Evolutionary conservation across 2,329 filamentous ascomycete genomes (phyloP).

Genomic region (Dothistroma septosporum): DNA sequence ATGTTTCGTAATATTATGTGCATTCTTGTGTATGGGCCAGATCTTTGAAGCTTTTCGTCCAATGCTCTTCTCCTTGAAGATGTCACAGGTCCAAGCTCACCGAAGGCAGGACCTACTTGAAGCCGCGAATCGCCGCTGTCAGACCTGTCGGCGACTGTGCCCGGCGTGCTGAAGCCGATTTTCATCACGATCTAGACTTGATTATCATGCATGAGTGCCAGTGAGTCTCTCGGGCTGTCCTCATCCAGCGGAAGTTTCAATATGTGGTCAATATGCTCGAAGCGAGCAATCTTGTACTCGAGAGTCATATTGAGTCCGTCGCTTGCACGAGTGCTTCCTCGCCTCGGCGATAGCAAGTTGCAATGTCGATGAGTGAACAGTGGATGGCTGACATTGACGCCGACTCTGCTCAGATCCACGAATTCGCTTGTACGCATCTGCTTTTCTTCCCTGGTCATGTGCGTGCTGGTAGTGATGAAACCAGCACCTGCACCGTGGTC

Average conservation of each 20-base stretch:
- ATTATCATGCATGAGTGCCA: neutral
- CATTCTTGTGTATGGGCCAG: neutral
- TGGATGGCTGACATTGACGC: slow-evolving; percentile 20
- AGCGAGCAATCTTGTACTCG: slow-evolving; percentile 19
- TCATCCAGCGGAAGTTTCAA: slow-evolving; percentile 10
- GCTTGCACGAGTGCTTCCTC: neutral
- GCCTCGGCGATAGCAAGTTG: slow-evolving; percentile 4
- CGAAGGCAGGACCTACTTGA: too few relatives aligned
- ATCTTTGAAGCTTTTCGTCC: neutral
- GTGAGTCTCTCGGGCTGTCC: slow-evolving; percentile 1
- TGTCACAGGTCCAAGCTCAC: too few relatives aligned
- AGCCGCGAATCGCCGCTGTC: too few relatives aligned
- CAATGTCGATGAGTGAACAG: slow-evolving; percentile 9
- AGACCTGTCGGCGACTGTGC: too few relatives aligned
- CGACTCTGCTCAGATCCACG: slow-evolving; percentile 18
- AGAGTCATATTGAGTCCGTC: neutral
- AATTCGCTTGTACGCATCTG: slow-evolving; percentile 19
- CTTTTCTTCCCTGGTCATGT: slow-evolving; percentile 8
- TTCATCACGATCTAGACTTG: neutral
- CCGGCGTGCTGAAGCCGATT: too few relatives aligned
- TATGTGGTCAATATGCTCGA: slow-evolving; percentile 20
- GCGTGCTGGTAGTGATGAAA: slow-evolving; percentile 16
- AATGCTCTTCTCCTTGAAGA: neutral
- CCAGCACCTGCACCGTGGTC: slow-evolving; percentile 20
- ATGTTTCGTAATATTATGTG: neutral